Evolutionary conservation across 2,329 filamentous ascomycete genomes (phyloP).

Genomic region (Colletotrichum plurivorum): DNA sequence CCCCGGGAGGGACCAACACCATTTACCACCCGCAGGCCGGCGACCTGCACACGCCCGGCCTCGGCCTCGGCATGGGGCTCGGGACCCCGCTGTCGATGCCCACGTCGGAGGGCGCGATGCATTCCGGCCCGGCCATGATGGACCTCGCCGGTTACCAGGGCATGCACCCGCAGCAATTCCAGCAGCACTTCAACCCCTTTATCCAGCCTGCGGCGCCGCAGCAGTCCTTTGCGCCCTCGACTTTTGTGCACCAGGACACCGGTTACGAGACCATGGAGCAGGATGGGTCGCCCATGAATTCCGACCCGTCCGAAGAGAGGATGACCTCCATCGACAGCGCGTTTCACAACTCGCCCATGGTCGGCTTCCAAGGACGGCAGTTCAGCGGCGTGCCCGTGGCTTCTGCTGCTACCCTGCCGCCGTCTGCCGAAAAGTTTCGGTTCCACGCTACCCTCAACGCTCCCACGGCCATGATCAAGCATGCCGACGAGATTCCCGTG

Average conservation of each 20-base stretch:
- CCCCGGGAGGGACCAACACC: constrained; percentile 83
- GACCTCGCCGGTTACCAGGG: constrained; percentile 77
- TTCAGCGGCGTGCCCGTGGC: constrained; percentile 61
- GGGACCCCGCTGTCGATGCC: constrained; percentile 87
- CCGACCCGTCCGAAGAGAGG: constrained; percentile 64
- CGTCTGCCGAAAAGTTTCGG: constrained; percentile 81
- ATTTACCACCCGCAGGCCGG: constrained; percentile 87
- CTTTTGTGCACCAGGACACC: constrained; percentile 85
- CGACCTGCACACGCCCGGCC: constrained; percentile 86
- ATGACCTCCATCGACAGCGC: constrained; percentile 71
- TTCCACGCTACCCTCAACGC: constrained; percentile 93
- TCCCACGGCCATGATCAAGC: constrained; percentile 95
- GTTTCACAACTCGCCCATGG: constrained; percentile 73
- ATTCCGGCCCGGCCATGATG: constrained; percentile 70
- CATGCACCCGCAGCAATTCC: constrained; percentile 72
- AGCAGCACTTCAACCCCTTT: constrained; percentile 79
- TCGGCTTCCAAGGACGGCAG: constrained; percentile 68
- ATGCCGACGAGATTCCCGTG: constrained; percentile 91
- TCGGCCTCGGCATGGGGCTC: constrained; percentile 81
- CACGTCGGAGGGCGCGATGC: constrained; percentile 75
- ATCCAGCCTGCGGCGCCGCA: constrained; percentile 70
- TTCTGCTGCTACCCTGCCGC: constrained; percentile 59
- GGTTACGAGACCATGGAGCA: constrained; percentile 86
- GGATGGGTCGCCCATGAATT: constrained; percentile 77
- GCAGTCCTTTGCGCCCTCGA: constrained; percentile 79